phyloP scores from a whole-genome alignment of 495 filamentous ascomycete genomes.

The Barbatosphaeria neglecta region DNA sequence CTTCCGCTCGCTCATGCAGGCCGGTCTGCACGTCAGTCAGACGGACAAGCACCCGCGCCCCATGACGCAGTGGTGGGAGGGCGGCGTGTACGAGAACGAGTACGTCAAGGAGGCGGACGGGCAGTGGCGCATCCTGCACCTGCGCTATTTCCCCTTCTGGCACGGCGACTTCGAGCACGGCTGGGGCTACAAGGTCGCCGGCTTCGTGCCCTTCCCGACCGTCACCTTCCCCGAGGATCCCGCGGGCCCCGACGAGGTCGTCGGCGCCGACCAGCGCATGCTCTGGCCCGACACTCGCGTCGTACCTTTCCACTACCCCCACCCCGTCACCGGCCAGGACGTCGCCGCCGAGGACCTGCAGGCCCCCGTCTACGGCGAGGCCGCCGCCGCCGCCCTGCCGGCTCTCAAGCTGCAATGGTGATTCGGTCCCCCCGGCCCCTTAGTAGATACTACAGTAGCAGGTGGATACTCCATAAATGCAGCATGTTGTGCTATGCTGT shows the following conservation, averaged over 20 bases:
- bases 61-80: slow-evolving; percentile 45
- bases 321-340: slow-evolving; percentile 37
- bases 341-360: slow-evolving; percentile 33
- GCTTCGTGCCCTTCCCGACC: slow-evolving; percentile 37
- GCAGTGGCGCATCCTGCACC: slow-evolving; percentile 42
- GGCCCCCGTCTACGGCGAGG: slow-evolving; percentile 32
- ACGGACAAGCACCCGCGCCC: slow-evolving; percentile 35
- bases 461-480: too few species aligned
- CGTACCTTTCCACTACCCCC: slow-evolving; percentile 44
- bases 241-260: slow-evolving; percentile 39
- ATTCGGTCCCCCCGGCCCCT: too few species aligned
- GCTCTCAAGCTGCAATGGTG: slow-evolving; percentile 26
- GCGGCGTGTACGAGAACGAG: slow-evolving; percentile 48
- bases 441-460: too few species aligned
- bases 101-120: slow-evolving; percentile 44
- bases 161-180: slow-evolving; percentile 41
- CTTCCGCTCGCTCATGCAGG: slow-evolving; percentile 44
- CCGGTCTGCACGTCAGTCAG: slow-evolving; percentile 38
- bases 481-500: too few species aligned
- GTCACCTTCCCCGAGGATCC: slow-evolving; percentile 35
- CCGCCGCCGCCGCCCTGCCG: slow-evolving; percentile 21
- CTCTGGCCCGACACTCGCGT: slow-evolving; percentile 45
- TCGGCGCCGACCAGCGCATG: slow-evolving; percentile 37
- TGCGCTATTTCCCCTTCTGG: slow-evolving; percentile 47
- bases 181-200: slow-evolving; percentile 39